A percentile compares a stretch with the other conserved stretches of the same genome.
Evolutionary conservation across 352 stramenopile species (phyloP).

Genomic region (Globisporangium irregulare): DNA sequence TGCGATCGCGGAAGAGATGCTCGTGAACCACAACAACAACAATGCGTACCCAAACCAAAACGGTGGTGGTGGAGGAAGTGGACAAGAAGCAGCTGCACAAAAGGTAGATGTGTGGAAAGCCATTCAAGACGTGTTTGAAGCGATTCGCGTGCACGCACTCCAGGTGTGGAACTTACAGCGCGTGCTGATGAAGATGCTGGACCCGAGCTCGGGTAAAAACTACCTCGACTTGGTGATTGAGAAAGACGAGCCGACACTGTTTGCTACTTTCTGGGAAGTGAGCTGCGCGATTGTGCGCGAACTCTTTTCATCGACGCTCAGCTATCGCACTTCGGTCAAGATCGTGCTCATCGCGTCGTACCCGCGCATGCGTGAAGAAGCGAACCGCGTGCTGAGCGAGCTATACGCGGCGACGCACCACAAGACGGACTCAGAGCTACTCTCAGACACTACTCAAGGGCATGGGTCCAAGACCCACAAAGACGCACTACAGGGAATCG

Average conservation of each 20-base stretch:
- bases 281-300: conserved; percentile 74
- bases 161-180: conserved; percentile 87
- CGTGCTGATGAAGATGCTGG: conserved; percentile 79
- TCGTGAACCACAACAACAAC: conserved; percentile 29
- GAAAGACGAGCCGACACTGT: conserved; percentile 73
- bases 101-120: conserved; percentile 81
- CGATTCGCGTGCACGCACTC: conserved; percentile 57
- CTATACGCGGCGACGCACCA: conserved; percentile 50
- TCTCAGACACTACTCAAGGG: conserved; percentile 15
- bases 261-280: conserved; percentile 86
- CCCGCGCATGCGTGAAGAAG: conserved; percentile 76
- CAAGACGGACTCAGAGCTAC: conserved; percentile 20
- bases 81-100: conserved; percentile 32
- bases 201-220: conserved; percentile 35
- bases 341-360: conserved; percentile 74
- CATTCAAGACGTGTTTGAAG: conserved; percentile 76
- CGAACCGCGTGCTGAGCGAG: conserved; percentile 57
- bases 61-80: conserved; percentile 14
- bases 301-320: conserved; percentile 57
- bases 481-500: conserved; percentile 35
- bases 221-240: conserved; percentile 75
- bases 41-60: conserved; percentile 6
- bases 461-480: conserved; percentile 12
- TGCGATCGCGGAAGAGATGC: conserved; percentile 61
- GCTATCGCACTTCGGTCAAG: conserved; percentile 58